Conservation (phyloP, 2,329 filamentous ascomycete genomes). For the Phialophora expanda region DNA sequence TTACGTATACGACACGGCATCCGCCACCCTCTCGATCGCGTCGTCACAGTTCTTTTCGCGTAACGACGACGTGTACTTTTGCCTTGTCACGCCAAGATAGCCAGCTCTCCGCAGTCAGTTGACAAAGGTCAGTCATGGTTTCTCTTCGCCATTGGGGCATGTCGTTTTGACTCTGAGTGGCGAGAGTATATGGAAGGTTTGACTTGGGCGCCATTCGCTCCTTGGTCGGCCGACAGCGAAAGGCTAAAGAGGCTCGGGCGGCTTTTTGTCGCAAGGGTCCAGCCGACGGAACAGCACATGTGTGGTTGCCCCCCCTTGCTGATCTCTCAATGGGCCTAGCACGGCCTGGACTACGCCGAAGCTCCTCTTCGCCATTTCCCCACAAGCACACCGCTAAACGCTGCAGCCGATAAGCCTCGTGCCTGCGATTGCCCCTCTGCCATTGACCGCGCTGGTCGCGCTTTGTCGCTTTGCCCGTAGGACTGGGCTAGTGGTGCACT, state of each 20-base stretch:
- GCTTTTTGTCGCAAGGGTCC: constrained; percentile 1
- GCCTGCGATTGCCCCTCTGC: constrained; percentile 2
- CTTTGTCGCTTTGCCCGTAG: background rate
- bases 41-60: background rate
- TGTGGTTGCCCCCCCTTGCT: constrained; percentile 1
- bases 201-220: background rate
- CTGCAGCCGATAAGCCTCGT: background rate
- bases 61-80: background rate
- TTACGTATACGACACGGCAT: background rate
- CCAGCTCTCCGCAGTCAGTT: background rate
- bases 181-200: background rate
- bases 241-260: background rate
- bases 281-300: background rate
- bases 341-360: background rate
- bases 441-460: background rate
- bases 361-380: background rate
- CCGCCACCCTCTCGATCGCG: background rate
- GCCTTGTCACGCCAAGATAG: background rate
- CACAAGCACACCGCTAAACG: constrained; percentile 7
- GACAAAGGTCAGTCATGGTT: constrained; percentile 19
- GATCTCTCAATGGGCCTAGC: background rate
- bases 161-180: constrained; percentile 11
- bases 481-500: background rate
- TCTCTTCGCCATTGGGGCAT: constrained; percentile 4
- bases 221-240: background rate